Conservation (phyloP, 2,329 filamentous ascomycete species). For the Cladosporium cucumerinum region DNA sequence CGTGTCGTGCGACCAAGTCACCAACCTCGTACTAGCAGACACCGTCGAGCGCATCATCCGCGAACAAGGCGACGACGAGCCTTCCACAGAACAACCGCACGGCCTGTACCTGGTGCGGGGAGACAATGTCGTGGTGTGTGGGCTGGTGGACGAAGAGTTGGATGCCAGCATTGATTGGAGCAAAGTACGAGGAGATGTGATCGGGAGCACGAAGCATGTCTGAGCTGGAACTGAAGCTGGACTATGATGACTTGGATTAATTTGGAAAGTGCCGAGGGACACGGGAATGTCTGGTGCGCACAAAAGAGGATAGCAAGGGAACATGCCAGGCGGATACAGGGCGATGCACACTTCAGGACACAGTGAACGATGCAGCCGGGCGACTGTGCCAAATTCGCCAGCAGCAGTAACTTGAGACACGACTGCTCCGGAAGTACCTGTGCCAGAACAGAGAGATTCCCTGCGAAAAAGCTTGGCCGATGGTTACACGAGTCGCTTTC, state of each 20-base stretch:
- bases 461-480: background rate
- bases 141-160: constrained; percentile 82
- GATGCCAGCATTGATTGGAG: constrained; percentile 91
- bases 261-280: background rate
- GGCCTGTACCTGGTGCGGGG: constrained; percentile 90
- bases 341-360: background rate
- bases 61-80: constrained; percentile 75
- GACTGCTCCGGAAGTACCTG: background rate
- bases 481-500: background rate
- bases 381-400: background rate
- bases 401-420: background rate
- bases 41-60: constrained; percentile 89
- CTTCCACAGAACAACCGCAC: constrained; percentile 74
- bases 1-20: constrained; percentile 82
- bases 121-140: constrained; percentile 89
- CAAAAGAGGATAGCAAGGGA: background rate
- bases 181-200: constrained; percentile 78
- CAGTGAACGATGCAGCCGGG: background rate
- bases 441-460: background rate
- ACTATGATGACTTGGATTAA: background rate
- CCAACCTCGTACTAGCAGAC: constrained; percentile 82
- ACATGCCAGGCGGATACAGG: background rate
- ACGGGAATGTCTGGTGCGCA: background rate
- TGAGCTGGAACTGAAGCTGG: constrained; percentile 32
- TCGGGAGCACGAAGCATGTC: constrained; percentile 79